Conservation (phyloP, 2,329 filamentous ascomycete genomes). For the Emericellopsis atlantica region DNA sequence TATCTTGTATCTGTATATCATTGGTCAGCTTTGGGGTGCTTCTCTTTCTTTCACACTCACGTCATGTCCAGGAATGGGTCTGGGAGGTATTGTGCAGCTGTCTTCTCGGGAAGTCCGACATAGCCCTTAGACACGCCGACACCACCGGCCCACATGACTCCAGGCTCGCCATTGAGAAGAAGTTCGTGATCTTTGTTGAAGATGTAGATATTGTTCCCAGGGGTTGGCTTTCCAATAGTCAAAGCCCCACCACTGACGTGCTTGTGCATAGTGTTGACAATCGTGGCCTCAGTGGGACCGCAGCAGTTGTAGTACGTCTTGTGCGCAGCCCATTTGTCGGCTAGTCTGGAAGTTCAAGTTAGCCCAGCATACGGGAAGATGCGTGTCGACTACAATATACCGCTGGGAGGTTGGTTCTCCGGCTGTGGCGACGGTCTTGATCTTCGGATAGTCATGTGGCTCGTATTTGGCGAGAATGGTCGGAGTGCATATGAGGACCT, state of each 20-base stretch:
- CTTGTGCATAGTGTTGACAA: constrained; percentile 42
- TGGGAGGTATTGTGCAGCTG: constrained; percentile 30
- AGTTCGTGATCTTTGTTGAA: constrained; percentile 32
- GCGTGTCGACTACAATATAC: constrained; percentile 7
- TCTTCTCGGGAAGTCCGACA: constrained; percentile 37
- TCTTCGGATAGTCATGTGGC: constrained; percentile 31
- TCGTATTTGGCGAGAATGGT: constrained; percentile 39
- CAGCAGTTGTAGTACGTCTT: constrained; percentile 42
- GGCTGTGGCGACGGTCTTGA: constrained; percentile 38
- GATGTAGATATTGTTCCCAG: constrained; percentile 44
- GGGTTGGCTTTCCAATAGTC: constrained; percentile 35
- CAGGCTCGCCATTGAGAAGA: constrained; percentile 31
- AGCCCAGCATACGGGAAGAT: no score
- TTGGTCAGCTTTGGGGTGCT: no score
- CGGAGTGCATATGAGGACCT: constrained; percentile 42
- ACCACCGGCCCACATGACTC: constrained; percentile 47
- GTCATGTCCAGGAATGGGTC: constrained; percentile 28
- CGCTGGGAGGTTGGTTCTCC: constrained; percentile 36
- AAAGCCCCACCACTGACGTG: constrained; percentile 29
- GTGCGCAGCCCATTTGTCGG: constrained; percentile 39
- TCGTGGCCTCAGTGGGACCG: constrained; percentile 47
- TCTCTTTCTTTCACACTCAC: no score
- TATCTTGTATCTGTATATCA: constrained; percentile 25
- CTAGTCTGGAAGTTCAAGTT: constrained; percentile 17
- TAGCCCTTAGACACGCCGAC: constrained; percentile 44